Evolutionary conservation across 164 flowering plant species (phyloP), one percentile per base, ranked within the genome.

Genomic region (Vitis cinerea): DNA sequence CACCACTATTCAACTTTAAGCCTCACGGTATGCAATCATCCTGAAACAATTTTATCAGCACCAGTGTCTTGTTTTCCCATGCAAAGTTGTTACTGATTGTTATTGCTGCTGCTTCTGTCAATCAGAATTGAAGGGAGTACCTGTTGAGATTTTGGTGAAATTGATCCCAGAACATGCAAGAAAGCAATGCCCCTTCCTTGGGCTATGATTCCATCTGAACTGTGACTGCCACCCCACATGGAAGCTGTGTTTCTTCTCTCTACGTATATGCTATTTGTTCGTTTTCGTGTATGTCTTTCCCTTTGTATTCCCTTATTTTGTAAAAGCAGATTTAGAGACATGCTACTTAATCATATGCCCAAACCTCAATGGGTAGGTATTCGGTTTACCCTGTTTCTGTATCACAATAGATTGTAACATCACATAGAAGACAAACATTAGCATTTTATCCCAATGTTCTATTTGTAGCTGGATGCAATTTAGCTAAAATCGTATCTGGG

Each of bases 1-100:
- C 97, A 17, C 97, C 97, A n/a, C 68, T 90, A 9, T 90, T 89
- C 76, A 90, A 90, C 83, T 90, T 90, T 59, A 90, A 90, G 72
- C 67, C 92, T 72, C 89, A 87, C 63, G 97, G 97, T 90, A 82
- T 14, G 72, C 15, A 48, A 52, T 60, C 11, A 16, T 50, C 14
- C 6, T 44, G 2, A 15, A 53, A 15, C 57, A 12, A n/a, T 9
- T 4, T 10, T 57, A 50, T 12, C 55, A 31, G 8, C 10, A 10
- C 17, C 7, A 23, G 27, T 23, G 27, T 69, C 23, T 59, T 4
- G 3, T 61, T 0, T 2, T 27, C 13, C 14, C 13, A 30, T 11
- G 0, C 50, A 7, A 52, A 27, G 48, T 29, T 47, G 30, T 67
- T 16, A 50, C 12, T 30, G 3, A 48, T 23, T 68, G 48, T 49